Percentiles rank a stretch among this genome's conserved stretches.
These are phyloP conservation scores for Daedaleopsis nitida DNA, from an alignment of 768 basidiomycete genomes.

Conservation along the genomic window DNA sequence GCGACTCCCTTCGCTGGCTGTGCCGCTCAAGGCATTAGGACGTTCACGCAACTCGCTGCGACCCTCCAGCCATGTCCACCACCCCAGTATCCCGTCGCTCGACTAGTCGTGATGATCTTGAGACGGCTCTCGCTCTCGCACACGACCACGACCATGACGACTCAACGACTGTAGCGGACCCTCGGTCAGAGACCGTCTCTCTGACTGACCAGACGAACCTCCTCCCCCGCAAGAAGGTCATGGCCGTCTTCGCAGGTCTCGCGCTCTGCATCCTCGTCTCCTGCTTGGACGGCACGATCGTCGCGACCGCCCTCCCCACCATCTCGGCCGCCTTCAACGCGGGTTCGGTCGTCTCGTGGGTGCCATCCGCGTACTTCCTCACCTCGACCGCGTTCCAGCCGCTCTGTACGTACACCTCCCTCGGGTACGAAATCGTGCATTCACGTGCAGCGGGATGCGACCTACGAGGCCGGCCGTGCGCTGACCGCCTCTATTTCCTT, in stretches of 20 bases:
- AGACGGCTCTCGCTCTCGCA: background rate
- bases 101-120: background rate
- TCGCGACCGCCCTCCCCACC: conserved; percentile 74
- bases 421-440: conserved; percentile 27
- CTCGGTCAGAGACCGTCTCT: conserved; percentile 13
- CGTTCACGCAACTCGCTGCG: background rate
- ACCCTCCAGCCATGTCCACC: background rate
- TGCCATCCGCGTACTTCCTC: conserved; percentile 71
- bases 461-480: background rate
- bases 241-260: conserved; percentile 63
- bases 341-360: conserved; percentile 66
- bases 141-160: conserved; percentile 10
- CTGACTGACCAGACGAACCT: conserved; percentile 79
- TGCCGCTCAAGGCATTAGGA: background rate
- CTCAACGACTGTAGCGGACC: conserved; percentile 1
- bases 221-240: conserved; percentile 59
- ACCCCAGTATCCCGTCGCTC: background rate
- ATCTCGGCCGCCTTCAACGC: conserved; percentile 68
- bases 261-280: conserved; percentile 63
- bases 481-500: too few relatives aligned
- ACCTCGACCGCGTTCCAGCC: conserved; percentile 67
- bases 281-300: conserved; percentile 69
- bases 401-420: conserved; percentile 34
- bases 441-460: conserved; percentile 35
- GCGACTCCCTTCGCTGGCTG: background rate